Base-by-base conservation (phyloP, 768 basidiomycete species). In the Kwoniella dejecticola region DNA sequence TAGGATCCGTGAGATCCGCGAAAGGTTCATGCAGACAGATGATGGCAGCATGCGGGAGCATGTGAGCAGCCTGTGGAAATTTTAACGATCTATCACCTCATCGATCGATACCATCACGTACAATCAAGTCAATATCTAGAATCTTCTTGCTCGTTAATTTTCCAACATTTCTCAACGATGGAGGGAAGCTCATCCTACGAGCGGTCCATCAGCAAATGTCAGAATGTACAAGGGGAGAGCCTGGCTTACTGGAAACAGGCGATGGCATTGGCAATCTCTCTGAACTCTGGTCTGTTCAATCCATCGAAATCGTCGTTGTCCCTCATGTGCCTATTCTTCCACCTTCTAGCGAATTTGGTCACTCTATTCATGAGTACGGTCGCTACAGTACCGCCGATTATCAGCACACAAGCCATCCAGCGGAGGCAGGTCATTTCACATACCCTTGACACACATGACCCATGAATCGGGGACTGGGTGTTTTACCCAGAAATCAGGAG, bases 1-100 rank as follows among this genome's bases (percentile, higher is more conserved):
- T 48, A 2, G 65, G 57, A 48, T 76, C 71, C 1, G 50, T 46
- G 27, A 76, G 55, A 49, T 76, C 71, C 7, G 71, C 74, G 45
- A 76, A 76, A 4, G 69, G 64, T 49, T 76, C 74, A 54, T 71
- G 68, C 10, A 76, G 66, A 29, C 61, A 70, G 26, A 76, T 76
- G 7, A 56, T 46, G 3, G 71, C 67, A 2, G 70, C 66, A 40
- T 73, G 71, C 6, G 74, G 74, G 7, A 76, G 31, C 67, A 76
- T 63, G 38, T 73, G 74, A n/a, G 74, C 71, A n/a, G 67, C 40
- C 69, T 71, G 42, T 10, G 6, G 17, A 30, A 26, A 52, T 26
- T 30, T 49, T 44, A 59, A 33, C 19, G 24, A 45, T 33, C 5
- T 5, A 17, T 44, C 40, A 17, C 23, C 29, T 23, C 7, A 60